These are phyloP conservation scores for Barbatosphaeria neglecta DNA, from an alignment of 495 filamentous ascomycete species.

Conservation along the genomic window DNA sequence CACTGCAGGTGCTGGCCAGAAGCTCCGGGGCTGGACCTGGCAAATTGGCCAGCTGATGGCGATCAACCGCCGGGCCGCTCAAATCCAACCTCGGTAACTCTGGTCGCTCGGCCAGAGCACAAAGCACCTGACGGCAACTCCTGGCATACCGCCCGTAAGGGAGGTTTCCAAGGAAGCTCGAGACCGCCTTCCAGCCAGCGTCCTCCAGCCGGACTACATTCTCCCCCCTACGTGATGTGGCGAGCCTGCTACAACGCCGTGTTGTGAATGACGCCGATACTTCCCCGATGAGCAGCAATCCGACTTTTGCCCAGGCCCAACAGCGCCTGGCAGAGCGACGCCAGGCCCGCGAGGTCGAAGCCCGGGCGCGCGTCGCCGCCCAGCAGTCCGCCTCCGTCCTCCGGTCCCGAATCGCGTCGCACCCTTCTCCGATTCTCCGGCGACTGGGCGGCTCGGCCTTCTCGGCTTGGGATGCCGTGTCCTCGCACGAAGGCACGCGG, in stretches of 20 bases:
- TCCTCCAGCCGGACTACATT: too few relatives aligned
- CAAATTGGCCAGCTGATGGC: too few relatives aligned
- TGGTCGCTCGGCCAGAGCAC: too few relatives aligned
- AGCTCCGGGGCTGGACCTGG: too few relatives aligned
- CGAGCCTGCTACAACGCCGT: neutral
- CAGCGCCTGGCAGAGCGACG: slow-evolving; percentile 71
- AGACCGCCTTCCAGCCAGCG: too few relatives aligned
- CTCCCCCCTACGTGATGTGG: too few relatives aligned
- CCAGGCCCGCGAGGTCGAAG: slow-evolving; percentile 53
- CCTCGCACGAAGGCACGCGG: slow-evolving; percentile 62
- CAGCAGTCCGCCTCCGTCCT: slow-evolving; percentile 48
- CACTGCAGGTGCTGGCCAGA: too few relatives aligned
- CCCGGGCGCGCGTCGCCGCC: slow-evolving; percentile 41
- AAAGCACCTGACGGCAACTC: too few relatives aligned
- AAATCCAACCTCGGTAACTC: too few relatives aligned
- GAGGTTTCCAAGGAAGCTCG: too few relatives aligned
- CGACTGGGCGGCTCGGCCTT: slow-evolving; percentile 44
- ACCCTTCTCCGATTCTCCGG: slow-evolving; percentile 53
- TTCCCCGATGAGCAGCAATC: slow-evolving; percentile 52
- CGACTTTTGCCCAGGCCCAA: slow-evolving; percentile 78
- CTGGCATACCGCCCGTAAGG: too few relatives aligned
- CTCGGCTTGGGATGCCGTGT: slow-evolving; percentile 56
- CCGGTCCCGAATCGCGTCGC: slow-evolving; percentile 40
- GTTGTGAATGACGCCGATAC: neutral
- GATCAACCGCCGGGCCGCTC: too few relatives aligned